These are phyloP conservation scores for Pseudevernia furfuracea DNA, from an alignment of 495 filamentous ascomycete species.

Conservation along the genomic window DNA sequence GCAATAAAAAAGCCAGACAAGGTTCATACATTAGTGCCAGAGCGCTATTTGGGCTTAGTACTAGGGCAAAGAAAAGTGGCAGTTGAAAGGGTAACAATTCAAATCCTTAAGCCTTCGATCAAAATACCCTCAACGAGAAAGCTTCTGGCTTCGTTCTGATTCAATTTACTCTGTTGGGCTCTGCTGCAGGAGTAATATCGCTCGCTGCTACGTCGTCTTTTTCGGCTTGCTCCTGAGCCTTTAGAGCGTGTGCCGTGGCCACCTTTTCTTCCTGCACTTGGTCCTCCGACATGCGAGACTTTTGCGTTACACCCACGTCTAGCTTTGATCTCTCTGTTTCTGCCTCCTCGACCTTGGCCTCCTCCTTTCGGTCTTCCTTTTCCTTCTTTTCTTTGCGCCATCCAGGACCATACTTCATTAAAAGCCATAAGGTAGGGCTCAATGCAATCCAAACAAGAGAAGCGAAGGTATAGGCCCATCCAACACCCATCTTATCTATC, in stretches of 20 bases:
- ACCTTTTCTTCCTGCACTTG: background rate
- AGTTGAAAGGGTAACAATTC: too few species aligned
- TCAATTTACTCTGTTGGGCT: background rate
- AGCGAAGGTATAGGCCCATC: conserved; percentile 65
- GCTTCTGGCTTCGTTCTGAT: background rate
- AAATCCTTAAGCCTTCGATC: too few species aligned
- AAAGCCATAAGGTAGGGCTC: conserved; percentile 44
- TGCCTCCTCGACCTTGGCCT: background rate
- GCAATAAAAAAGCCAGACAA: background rate
- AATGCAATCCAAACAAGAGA: conserved; percentile 46
- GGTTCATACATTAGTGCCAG: background rate
- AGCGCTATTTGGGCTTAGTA: too few species aligned
- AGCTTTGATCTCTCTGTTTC: background rate
- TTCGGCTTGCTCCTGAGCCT: background rate
- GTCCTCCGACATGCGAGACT: background rate
- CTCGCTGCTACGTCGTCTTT: background rate
- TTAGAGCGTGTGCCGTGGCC: background rate
- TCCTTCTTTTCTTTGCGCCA: conserved; percentile 42
- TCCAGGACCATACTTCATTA: conserved; percentile 38
- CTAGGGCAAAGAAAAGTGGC: too few species aligned
- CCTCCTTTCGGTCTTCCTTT: conserved; percentile 9
- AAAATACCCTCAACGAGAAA: too few species aligned
- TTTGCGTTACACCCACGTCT: background rate
- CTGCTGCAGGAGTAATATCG: background rate
- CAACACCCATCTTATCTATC: conserved; percentile 55